Percentiles rank a stretch among this genome's conserved stretches.
These are phyloP conservation scores for Monosporascus sp. DNA, from an alignment of 2,329 filamentous ascomycete species.

Conservation along the genomic window DNA sequence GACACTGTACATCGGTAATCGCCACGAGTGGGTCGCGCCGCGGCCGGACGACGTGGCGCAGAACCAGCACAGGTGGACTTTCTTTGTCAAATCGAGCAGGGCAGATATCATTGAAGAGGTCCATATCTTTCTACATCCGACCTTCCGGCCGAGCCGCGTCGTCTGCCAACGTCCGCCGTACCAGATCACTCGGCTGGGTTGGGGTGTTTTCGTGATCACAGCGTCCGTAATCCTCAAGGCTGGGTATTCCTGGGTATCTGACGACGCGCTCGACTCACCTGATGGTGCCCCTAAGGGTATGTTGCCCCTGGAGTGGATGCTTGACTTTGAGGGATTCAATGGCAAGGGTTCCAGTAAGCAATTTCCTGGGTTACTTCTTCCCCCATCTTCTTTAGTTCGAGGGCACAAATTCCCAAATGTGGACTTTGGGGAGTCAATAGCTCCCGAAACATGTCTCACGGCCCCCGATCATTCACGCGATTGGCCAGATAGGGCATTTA, in stretches of 20 bases:
- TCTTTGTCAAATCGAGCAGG: slow-evolving; percentile 37
- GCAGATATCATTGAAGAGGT: slow-evolving; percentile 39
- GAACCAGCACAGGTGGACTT: slow-evolving; percentile 40
- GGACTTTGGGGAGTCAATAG: too few relatives aligned
- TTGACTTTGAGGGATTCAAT: slow-evolving; percentile 35
- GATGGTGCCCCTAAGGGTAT: slow-evolving; percentile 26
- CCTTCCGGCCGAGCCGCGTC: slow-evolving; percentile 32
- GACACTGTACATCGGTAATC: slow-evolving; percentile 39
- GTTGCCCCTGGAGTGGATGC: slow-evolving; percentile 34
- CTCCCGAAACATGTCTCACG: too few relatives aligned
- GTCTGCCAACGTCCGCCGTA: slow-evolving; percentile 31
- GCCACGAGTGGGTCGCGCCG: slow-evolving; percentile 26
- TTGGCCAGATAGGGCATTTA: too few relatives aligned
- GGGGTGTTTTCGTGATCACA: slow-evolving; percentile 36
- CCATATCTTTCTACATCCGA: slow-evolving; percentile 35
- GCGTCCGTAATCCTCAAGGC: slow-evolving; percentile 35
- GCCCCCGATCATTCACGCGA: too few relatives aligned
- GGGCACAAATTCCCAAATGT: too few relatives aligned
- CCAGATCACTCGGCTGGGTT: slow-evolving; percentile 33
- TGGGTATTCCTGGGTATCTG: slow-evolving; percentile 37
- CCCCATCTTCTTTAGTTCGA: too few relatives aligned
- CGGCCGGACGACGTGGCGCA: slow-evolving; percentile 7
- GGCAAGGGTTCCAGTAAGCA: slow-evolving; percentile 27
- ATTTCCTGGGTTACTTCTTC: too few relatives aligned
- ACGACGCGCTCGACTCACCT: slow-evolving; percentile 26